These are phyloP conservation scores for Globisporangium alternatum DNA, from an alignment of 352 stramenopile species.

Conservation along the genomic window DNA sequence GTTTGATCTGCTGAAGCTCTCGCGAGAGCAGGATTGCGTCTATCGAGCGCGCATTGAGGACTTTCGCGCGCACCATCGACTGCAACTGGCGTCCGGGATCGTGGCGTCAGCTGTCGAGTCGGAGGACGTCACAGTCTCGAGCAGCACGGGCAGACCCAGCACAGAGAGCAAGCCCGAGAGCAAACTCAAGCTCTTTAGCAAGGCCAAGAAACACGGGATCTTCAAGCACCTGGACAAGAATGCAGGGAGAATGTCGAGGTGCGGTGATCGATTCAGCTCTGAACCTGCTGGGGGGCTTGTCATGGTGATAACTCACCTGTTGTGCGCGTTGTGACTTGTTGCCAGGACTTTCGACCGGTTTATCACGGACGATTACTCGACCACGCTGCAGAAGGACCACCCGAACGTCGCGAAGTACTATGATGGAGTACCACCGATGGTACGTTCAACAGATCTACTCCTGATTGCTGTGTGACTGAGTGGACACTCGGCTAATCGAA, in stretches of 20 bases:
- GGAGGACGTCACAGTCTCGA: conserved; percentile 27
- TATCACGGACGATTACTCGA: conserved; percentile 56
- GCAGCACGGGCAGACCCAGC: conserved; percentile 31
- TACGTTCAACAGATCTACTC: neutral
- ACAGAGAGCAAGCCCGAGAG: conserved; percentile 43
- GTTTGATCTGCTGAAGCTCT: conserved; percentile 42
- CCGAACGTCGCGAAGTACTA: conserved; percentile 61
- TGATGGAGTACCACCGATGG: conserved; percentile 29
- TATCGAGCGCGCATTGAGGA: conserved; percentile 74
- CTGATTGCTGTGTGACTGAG: neutral
- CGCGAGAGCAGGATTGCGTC: conserved; percentile 63
- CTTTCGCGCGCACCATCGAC: conserved; percentile 77
- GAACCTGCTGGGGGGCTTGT: neutral
- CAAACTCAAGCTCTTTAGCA: conserved; percentile 49
- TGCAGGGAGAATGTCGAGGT: conserved; percentile 46
- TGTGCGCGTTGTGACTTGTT: conserved; percentile 5
- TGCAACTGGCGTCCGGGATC: conserved; percentile 78
- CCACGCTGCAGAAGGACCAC: conserved; percentile 54
- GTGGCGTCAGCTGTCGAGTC: conserved; percentile 63
- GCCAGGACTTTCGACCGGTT: conserved; percentile 67
- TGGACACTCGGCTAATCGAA: neutral
- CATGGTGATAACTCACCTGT: neutral
- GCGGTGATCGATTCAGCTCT: conserved; percentile 5
- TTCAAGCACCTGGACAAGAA: conserved; percentile 61
- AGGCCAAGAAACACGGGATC: conserved; percentile 59